Conservation (phyloP, 768 basidiomycete species). For the Guyanaporus albipodus region DNA sequence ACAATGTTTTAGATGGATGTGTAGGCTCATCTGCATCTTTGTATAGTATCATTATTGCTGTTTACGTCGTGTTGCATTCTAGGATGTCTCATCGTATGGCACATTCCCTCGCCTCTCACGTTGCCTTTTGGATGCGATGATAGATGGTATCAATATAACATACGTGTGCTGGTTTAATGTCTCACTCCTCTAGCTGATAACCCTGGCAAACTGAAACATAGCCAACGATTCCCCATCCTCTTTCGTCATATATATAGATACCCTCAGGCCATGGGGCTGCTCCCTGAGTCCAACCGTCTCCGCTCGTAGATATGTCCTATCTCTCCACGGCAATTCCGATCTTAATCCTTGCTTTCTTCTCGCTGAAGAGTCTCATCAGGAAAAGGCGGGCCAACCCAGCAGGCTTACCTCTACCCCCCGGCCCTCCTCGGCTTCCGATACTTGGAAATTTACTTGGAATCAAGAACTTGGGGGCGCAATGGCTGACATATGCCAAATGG, state of each 20-base stretch:
- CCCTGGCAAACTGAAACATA: constrained; percentile 12
- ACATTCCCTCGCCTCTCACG: background rate
- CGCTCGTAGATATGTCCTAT: background rate
- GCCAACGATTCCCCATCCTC: background rate
- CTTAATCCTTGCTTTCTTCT: background rate
- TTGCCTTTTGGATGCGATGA: background rate
- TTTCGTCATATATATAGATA: constrained; percentile 9
- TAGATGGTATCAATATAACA: background rate
- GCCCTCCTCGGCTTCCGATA: constrained; percentile 40
- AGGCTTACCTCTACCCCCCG: constrained; percentile 36
- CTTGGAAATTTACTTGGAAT: constrained; percentile 44
- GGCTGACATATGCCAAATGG: constrained; percentile 41
- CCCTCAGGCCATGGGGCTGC: background rate
- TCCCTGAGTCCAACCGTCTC: background rate
- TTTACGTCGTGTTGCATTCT: constrained; percentile 3
- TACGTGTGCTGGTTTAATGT: background rate
- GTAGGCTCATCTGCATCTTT: constrained; percentile 8
- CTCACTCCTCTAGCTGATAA: constrained; percentile 1
- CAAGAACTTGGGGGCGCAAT: constrained; percentile 34
- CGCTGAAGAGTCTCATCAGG: background rate
- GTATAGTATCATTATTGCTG: constrained; percentile 30
- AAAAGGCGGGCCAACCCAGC: constrained; percentile 13
- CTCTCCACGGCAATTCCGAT: constrained; percentile 4
- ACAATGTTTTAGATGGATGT: constrained; percentile 1
- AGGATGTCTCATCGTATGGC: background rate